These are phyloP conservation scores for Fragaria vesca DNA, from an alignment of 306 rosid species.

Conservation along the genomic window DNA sequence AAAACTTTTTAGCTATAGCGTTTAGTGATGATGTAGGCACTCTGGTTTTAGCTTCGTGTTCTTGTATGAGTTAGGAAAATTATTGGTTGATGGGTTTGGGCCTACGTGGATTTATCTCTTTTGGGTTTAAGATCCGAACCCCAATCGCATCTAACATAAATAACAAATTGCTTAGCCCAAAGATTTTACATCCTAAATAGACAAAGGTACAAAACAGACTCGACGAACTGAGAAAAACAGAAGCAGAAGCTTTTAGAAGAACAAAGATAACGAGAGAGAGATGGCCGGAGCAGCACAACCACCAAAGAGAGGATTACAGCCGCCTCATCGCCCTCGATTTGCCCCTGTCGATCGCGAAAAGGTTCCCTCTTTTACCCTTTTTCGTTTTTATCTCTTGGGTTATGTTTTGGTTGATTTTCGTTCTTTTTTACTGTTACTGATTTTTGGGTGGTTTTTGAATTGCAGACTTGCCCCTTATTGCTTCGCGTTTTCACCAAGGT, in stretches of 20 bases:
- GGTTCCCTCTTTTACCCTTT: slow-evolving; percentile 25
- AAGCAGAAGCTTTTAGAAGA: background rate
- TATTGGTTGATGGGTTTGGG: background rate
- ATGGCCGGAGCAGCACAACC: slow-evolving; percentile 46
- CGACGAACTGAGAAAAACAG: background rate
- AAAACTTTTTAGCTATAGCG: too few species aligned
- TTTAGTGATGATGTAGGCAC: too few species aligned
- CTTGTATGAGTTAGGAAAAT: too few species aligned
- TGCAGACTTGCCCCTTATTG: slow-evolving; percentile 84
- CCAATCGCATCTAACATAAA: background rate
- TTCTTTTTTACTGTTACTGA: background rate
- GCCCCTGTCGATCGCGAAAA: slow-evolving; percentile 49
- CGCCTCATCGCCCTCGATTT: slow-evolving; percentile 33
- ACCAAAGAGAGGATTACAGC: slow-evolving; percentile 43
- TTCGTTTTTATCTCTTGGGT: slow-evolving; percentile 5
- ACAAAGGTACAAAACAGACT: background rate
- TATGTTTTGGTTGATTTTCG: background rate
- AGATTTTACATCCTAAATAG: background rate
- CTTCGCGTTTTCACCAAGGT: slow-evolving; percentile 96
- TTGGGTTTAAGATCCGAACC: background rate
- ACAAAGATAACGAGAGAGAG: background rate
- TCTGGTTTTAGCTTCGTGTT: too few species aligned
- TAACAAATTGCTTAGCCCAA: background rate
- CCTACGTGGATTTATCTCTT: background rate
- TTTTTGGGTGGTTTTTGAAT: background rate